Conservation (phyloP, 2,329 filamentous ascomycete genomes). For the Fusarium heterosporum region DNA sequence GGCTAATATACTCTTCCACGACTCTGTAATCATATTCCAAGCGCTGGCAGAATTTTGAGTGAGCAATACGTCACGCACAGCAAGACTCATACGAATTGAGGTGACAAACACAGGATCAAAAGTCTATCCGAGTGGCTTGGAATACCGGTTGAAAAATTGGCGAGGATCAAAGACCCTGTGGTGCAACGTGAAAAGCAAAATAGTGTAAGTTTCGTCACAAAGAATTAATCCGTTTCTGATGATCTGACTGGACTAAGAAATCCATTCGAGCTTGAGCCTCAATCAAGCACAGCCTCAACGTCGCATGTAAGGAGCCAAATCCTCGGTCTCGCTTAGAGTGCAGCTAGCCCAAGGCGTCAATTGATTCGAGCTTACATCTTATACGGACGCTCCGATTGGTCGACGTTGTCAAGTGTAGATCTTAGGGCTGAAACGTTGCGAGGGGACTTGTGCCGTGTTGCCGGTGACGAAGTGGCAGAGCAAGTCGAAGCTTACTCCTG, state of each 20-base stretch:
- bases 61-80: too few relatives aligned
- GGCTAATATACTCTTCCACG: too few relatives aligned
- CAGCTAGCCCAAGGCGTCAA: slow-evolving; percentile 5
- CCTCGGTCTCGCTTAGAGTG: slow-evolving; percentile 13
- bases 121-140: too few relatives aligned
- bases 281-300: slow-evolving; percentile 6
- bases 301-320: not conserved
- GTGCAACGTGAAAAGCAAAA: too few relatives aligned
- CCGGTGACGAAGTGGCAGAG: slow-evolving; percentile 35
- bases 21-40: too few relatives aligned
- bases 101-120: too few relatives aligned
- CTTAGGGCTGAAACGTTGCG: slow-evolving; percentile 26
- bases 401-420: not conserved
- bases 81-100: too few relatives aligned
- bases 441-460: slow-evolving; percentile 15
- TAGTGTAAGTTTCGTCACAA: too few relatives aligned
- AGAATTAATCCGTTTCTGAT: too few relatives aligned
- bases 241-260: not conserved
- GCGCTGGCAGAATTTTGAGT: too few relatives aligned
- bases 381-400: slow-evolving; percentile 11
- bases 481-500: not conserved
- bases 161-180: too few relatives aligned
- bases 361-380: slow-evolving; percentile 9
- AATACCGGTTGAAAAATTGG: too few relatives aligned
- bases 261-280: not conserved